Base-by-base conservation (phyloP, 768 basidiomycete species). In the Termitomyces sp. region DNA sequence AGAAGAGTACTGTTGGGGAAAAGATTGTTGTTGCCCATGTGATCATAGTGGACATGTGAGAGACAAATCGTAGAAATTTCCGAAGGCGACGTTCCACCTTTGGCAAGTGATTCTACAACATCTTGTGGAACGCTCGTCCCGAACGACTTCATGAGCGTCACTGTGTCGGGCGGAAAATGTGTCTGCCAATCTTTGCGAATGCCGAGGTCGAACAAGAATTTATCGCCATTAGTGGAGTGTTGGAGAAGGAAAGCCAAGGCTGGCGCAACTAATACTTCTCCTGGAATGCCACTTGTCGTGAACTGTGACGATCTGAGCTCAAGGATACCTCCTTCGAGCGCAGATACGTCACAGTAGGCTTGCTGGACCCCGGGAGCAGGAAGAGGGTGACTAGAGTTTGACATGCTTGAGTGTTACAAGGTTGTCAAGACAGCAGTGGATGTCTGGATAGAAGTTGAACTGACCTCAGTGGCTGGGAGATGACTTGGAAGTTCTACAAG, bases 1-100 rank as follows among this genome's bases (percentile, higher is more conserved):
- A 85, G 58, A 65, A 86, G 80, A 1, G 68, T 72, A 49, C 80
- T 76, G 13, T 70, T 75, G 3, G 75, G 68, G 65, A 85, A 86
- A 1, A 73, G 75, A 2, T 64, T 56, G 13, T 76, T 70, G 62
- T 85, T 73, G 1, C 84, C 84, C 48, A 78, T 71, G 68, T 80
- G 77, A 65, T 85, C 84, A 66, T 76, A 85, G 63, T 85, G 83
- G 41, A 79, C 64, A 62, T 86, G 85, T 26, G 80, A 82, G 35
- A 84, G 52, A 43, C 78, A 74, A 44, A 84, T 75, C 7, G 72
- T 72, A 28, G 75, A 67, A 54, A 85, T 74, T 18, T 81, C 72
- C 7, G 66, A 65, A 0, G 82, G 78, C 3, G 68, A 60, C 3
- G 79, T 40, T 0, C 81, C 80, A n/a, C 84, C 85, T 52, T 77